Base-by-base conservation (phyloP, 2,329 filamentous ascomycete species). In the Alternaria alternata region DNA sequence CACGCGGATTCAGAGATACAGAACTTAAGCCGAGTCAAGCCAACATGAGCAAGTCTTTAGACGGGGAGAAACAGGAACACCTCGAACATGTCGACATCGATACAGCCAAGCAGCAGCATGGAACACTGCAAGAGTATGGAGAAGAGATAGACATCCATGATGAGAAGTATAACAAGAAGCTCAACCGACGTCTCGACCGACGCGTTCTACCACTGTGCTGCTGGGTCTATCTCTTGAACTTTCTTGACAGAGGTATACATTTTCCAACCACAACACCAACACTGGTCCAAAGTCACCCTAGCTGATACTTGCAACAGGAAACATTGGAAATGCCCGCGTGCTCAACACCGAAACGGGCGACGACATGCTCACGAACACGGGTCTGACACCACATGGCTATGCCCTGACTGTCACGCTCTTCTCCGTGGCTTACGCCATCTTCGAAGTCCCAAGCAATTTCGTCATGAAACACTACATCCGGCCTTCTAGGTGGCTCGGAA, bases 241-340 rank as follows among this genome's bases (percentile, higher is more conserved):
- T 54, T 28, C 52, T 54, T 3, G 52, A 54, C n/a, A 46, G 52
- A 24, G 52, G 42, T 47, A 39, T 8, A 42, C 22, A 28, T 9
- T 11, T 30, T 22, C 8, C 38, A 22, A 11, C 18, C 18, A 22
- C 18, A 41, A 20, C 38, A 41, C 5, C 18, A 7, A 9, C 38
- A 48, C 7, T 32, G 12, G 30, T 7, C 14, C 18, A 20, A 34
- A 7, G 38, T 11, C 11, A 41, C 18, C 5, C 4, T 24, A 22
- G 46, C 30, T 48, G 14, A 48, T 14, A 24, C 42, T 39, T 5
- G 34, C 11, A 1, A 20, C 4, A 54, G 52, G 52, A 24, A 54
- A 54, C 18, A 54, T 47, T 24, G 91, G 91, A 95, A 22, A 85
- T 97, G 75, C 88, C 43, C 88, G 86, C 72, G 86, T 90, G 43